These are phyloP conservation scores for Stephania yunnanensis DNA, from an alignment of 164 flowering plant species.

Conservation along the genomic window DNA sequence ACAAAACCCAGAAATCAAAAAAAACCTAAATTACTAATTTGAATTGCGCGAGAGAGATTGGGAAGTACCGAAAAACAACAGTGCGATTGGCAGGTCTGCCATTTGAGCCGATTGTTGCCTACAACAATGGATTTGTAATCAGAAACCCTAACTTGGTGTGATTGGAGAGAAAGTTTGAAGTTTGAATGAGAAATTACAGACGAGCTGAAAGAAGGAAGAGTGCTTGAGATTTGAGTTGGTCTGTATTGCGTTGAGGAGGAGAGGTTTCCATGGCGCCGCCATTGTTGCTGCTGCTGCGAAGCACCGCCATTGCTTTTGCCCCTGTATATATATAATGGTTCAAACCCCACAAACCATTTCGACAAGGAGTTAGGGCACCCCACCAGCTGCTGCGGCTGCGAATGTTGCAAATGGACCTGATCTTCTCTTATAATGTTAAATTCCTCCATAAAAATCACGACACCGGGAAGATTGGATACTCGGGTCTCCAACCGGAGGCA, in stretches of 20 bases:
- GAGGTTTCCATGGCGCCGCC: constrained; percentile 79
- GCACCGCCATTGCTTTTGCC: too few species aligned
- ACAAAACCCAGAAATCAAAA: constrained; percentile 7
- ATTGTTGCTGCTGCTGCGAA: constrained; percentile 4
- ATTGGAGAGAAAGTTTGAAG: not conserved
- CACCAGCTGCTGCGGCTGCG: not conserved
- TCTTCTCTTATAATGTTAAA: too few species aligned
- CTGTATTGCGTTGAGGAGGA: constrained; percentile 53
- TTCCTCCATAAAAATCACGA: too few species aligned
- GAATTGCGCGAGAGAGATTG: constrained; percentile 8
- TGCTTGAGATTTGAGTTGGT: constrained; percentile 60
- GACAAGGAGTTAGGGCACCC: too few species aligned
- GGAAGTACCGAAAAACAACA: constrained; percentile 70
- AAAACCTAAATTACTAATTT: not conserved
- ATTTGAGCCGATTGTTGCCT: constrained; percentile 71
- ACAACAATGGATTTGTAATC: constrained; percentile 13
- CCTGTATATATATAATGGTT: too few species aligned
- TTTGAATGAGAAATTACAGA: constrained; percentile 13
- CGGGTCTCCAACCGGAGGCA: too few species aligned
- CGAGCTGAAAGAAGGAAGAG: constrained; percentile 67
- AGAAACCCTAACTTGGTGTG: not conserved
- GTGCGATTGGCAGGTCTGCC: constrained; percentile 89
- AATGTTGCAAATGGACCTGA: too few species aligned
- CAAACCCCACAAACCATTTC: too few species aligned
- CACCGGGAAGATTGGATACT: too few species aligned